phyloP scores from a whole-genome alignment of 768 basidiomycete species.

The Tephrocybe sp. region DNA sequence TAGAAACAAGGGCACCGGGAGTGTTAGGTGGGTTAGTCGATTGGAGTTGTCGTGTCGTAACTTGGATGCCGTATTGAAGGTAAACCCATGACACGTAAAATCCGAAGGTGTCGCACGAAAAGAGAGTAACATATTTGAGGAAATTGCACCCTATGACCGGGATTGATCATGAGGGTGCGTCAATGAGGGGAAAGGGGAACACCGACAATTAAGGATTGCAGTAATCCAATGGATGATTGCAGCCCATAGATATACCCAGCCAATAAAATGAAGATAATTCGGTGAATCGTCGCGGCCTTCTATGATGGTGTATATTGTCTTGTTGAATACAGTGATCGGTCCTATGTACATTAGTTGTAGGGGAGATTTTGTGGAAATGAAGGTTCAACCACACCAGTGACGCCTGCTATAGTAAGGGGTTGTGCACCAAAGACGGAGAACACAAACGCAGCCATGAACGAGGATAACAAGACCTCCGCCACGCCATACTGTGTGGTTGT shows the following conservation, averaged over 20 bases:
- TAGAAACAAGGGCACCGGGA: slow-evolving; percentile 58
- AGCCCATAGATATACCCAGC: slow-evolving; percentile 92
- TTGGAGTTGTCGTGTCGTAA: slow-evolving; percentile 72
- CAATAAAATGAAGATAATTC: slow-evolving; percentile 81
- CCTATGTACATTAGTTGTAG: slow-evolving; percentile 40
- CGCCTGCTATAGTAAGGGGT: slow-evolving; percentile 89
- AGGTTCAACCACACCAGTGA: slow-evolving; percentile 60
- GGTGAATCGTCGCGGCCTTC: slow-evolving; percentile 57
- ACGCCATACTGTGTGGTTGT: slow-evolving; percentile 90
- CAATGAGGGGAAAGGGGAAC: not conserved
- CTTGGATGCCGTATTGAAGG: slow-evolving; percentile 86
- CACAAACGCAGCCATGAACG: slow-evolving; percentile 88
- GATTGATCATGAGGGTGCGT: not conserved
- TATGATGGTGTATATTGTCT: slow-evolving; percentile 82
- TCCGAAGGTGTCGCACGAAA: slow-evolving; percentile 91
- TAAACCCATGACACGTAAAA: slow-evolving; percentile 93
- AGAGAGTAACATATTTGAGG: slow-evolving; percentile 83
- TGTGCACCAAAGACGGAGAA: slow-evolving; percentile 89
- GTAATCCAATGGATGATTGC: slow-evolving; percentile 86
- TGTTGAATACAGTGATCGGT: slow-evolving; percentile 92
- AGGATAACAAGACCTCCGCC: slow-evolving; percentile 77
- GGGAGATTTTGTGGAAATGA: not conserved
- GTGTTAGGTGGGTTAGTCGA: slow-evolving; percentile 28
- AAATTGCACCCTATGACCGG: slow-evolving; percentile 68
- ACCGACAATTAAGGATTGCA: slow-evolving; percentile 70